Percentiles rank a stretch among this genome's conserved stretches.
Evolutionary conservation across 768 basidiomycete species (phyloP).

Genomic region (Pisolithus marmoratus): DNA sequence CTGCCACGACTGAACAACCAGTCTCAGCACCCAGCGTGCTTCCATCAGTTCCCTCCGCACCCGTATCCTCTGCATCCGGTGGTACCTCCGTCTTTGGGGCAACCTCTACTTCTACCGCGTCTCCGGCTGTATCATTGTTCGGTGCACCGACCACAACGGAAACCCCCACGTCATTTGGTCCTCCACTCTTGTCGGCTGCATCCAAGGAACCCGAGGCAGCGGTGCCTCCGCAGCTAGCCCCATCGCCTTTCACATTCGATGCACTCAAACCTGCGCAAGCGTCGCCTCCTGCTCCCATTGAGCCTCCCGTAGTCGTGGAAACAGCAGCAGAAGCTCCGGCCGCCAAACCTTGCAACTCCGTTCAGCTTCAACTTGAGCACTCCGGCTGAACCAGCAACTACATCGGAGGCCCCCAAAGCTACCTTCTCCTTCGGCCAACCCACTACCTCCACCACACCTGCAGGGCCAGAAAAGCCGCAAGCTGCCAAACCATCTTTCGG

Average conservation of each 20-base stretch:
- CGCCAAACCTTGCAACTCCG: conserved; percentile 4
- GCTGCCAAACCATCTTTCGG: conserved; percentile 41
- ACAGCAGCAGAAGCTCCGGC: background rate
- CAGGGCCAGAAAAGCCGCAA: conserved; percentile 20
- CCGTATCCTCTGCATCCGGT: conserved; percentile 1
- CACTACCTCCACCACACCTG: conserved; percentile 4
- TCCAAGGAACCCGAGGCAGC: conserved; percentile 16
- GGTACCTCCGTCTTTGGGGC: conserved; percentile 5
- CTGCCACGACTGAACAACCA: conserved; percentile 7
- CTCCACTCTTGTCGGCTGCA: background rate
- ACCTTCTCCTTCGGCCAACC: conserved; percentile 29
- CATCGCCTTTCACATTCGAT: conserved; percentile 27
- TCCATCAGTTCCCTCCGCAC: conserved; percentile 4
- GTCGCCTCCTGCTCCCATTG: conserved; percentile 5
- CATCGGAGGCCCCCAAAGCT: conserved; percentile 27
- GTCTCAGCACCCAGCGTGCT: conserved; percentile 9
- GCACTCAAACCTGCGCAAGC: conserved; percentile 18
- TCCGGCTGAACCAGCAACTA: conserved; percentile 8
- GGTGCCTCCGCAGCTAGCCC: conserved; percentile 2
- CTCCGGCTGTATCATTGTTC: conserved; percentile 7
- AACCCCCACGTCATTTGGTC: conserved; percentile 7
- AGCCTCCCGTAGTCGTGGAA: conserved; percentile 7
- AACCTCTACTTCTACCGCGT: background rate
- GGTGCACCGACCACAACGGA: conserved; percentile 4
- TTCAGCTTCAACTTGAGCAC: conserved; percentile 25